Evolutionary conservation across 306 rosid genomes (phyloP), one percentile per base, ranked within the genome.

Genomic region (Sphenostylis stenocarpa): DNA sequence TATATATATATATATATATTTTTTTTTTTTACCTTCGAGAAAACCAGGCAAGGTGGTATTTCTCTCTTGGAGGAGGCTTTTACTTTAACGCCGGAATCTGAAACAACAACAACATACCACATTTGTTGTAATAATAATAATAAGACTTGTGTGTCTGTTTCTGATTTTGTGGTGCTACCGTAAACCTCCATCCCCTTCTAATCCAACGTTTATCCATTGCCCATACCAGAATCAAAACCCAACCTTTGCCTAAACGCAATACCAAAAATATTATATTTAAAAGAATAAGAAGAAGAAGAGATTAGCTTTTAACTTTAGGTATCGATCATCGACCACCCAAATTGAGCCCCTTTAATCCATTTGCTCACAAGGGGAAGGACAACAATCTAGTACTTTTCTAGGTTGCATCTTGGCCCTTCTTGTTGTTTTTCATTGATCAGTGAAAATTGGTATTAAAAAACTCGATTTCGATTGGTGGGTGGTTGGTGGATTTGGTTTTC

Each of bases 121-220:
- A 43, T 39, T 23, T 57, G 55, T 73, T 39, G 19, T n/a, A n/a
- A 19, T 48, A 48, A 5, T 51, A 17, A 52, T n/a, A 12, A 3
- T 45, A 14, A 19, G 8, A 44, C 6, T 17, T 55, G 33, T 38
- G 36, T 47, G 76, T 81, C 34, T 51, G 60, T 31, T 64, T 36
- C 66, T 20, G 73, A 57, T 48, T 31, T 9, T 52, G 66, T 23
- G 17, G 75, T 61, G 17, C 67, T 49, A 14, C 33, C 17, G 63
- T 15, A 34, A 17, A 41, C 62, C 49, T 11, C 53, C 64, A 23
- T 48, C 82, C 57, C 33, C 17, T 47, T n/a, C 34, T 23, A 71
- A 72, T 55, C 55, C 77, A 57, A 12, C 70, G 33, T 62, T 45
- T 75, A 61, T 75, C 72, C 58, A 43, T 58, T 58, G 16, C 78